These are phyloP conservation scores for Paramecium primaurelia DNA, from an alignment of 73 alveolate species.

Conservation along the genomic window DNA sequence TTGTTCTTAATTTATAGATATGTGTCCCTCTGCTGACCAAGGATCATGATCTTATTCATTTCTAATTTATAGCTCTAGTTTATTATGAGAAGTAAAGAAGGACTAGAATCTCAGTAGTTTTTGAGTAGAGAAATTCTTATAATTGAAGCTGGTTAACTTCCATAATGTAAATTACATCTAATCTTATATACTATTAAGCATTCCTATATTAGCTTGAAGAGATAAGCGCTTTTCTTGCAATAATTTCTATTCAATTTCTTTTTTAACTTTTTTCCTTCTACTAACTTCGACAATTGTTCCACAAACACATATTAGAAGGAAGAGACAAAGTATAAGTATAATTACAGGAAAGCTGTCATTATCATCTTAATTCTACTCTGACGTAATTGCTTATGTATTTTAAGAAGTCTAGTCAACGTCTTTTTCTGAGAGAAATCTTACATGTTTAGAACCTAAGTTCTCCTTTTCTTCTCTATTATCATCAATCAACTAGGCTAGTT, in stretches of 20 bases:
- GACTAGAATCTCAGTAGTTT: not conserved
- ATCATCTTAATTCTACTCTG: not conserved
- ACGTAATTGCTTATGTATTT: not conserved
- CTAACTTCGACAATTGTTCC: not conserved
- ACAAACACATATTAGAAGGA: not conserved
- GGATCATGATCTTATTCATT: not conserved
- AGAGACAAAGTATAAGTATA: not conserved
- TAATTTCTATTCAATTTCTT: not conserved
- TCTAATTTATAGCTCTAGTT: not conserved
- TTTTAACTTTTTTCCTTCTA: not conserved
- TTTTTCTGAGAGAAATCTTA: not conserved
- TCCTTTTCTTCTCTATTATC: not conserved
- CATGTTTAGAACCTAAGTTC: not conserved
- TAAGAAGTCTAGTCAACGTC: not conserved
- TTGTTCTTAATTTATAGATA: not conserved
- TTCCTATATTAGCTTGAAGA: not conserved
- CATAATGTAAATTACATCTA: not conserved
- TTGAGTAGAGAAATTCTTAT: not conserved
- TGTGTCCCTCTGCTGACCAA: not conserved
- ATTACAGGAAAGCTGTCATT: not conserved
- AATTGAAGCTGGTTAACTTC: not conserved
- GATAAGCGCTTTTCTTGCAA: not conserved
- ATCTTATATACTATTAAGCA: not conserved
- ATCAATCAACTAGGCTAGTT: not conserved
- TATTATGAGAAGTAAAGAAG: not conserved